Conservation (phyloP, 345 rosid species). For the Gossypium arboreum region DNA sequence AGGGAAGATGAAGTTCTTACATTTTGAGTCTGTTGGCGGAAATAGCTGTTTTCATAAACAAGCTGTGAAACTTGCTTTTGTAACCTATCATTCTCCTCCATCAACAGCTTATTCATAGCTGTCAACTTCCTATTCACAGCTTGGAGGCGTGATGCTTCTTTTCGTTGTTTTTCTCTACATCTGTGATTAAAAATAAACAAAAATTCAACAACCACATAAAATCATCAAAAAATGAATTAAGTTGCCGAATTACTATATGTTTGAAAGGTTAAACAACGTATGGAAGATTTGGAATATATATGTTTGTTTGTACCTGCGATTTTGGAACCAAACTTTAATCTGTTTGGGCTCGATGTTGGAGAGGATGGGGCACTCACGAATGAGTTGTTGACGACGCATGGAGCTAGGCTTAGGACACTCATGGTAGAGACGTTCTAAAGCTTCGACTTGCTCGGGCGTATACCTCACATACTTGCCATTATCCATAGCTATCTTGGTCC, state of each 20-base stretch:
- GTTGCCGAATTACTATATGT: neutral
- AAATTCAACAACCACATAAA: neutral
- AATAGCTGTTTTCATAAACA: conserved; percentile 70
- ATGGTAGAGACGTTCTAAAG: conserved; percentile 64
- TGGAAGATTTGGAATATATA: neutral
- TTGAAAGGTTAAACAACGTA: neutral
- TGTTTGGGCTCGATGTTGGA: conserved; percentile 81
- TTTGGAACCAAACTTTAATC: conserved; percentile 88
- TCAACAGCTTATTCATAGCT: conserved; percentile 77
- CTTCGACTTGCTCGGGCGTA: conserved; percentile 83
- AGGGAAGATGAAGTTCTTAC: conserved; percentile 23
- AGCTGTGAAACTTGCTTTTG: conserved; percentile 79
- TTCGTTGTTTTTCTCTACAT: conserved; percentile 75
- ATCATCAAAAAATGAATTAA: neutral
- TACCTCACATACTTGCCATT: conserved; percentile 76
- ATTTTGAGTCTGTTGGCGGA: conserved; percentile 66
- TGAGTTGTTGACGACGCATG: conserved; percentile 72
- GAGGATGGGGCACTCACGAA: conserved; percentile 71
- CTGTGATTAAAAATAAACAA: conserved; percentile 27
- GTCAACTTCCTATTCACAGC: conserved; percentile 74
- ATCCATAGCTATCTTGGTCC: conserved; percentile 47
- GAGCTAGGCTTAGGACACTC: conserved; percentile 82
- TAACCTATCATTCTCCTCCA: conserved; percentile 83
- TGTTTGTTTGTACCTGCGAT: conserved; percentile 42
- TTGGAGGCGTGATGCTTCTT: conserved; percentile 71